Evolutionary conservation across 805 yeast species (phyloP), one percentile per base, ranked within the genome.

Genomic region (Danielozyma ontarioensis): DNA sequence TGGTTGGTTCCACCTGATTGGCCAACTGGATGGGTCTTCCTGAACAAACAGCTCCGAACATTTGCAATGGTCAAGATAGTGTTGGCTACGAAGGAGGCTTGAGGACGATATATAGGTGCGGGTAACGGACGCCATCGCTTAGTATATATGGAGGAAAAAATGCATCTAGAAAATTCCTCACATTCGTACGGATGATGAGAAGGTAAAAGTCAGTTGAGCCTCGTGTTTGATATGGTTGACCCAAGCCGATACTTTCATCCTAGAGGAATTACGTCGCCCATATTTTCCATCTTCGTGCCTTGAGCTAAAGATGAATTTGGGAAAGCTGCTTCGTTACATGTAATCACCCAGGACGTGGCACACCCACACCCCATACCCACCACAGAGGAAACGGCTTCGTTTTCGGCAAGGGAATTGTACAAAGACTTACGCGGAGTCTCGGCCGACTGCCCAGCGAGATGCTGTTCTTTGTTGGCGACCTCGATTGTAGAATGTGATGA

Each of bases 1-100:
- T 83, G 38, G 73, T 69, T 6, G 71, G 64, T 25, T 80, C 90
- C 4, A 87, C 77, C 46, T 83, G 94, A 35, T 70, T 68, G 0
- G 84, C 83, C 36, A 66, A 38, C 37, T 62, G 65, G 25, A 66
- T 46, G 26, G 84, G 83, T 40, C 87, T 66, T 18, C 89, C 88
- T 4, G 87, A 80, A 54, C 87, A 80, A 29, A 81, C 76, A 15
- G 82, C 80, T 13, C 87, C 90, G 59, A 82, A 82, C 87, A 82
- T 80, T 6, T 12, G n/a, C n/a, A n/a, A n/a, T n/a, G n/a, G n/a
- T 15, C n/a, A n/a, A n/a, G n/a, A n/a, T n/a, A n/a, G n/a, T n/a
- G n/a, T n/a, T n/a, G n/a, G n/a, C n/a, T n/a, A n/a, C n/a, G n/a
- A n/a, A n/a, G n/a, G n/a, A n/a, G n/a, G n/a, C n/a, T n/a, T n/a